A percentile compares a stretch with the other conserved stretches of the same genome.
Evolutionary conservation across 2,329 filamentous ascomycete genomes (phyloP).

Genomic region (Phialophora expanda): DNA sequence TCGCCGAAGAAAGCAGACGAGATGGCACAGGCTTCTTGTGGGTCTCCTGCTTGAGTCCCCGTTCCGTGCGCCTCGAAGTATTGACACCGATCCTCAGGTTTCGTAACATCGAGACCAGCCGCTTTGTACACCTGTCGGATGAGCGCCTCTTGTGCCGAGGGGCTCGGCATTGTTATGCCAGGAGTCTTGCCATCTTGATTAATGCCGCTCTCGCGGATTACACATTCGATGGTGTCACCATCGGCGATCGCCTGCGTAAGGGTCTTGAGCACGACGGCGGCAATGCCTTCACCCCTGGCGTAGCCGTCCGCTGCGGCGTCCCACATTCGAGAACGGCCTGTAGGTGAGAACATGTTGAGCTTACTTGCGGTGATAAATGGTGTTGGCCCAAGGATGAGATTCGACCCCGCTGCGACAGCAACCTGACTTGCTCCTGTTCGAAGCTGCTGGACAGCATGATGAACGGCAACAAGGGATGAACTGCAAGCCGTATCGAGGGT

Average conservation of each 20-base stretch:
- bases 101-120: slow-evolving; percentile 38
- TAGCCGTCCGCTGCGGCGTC: slow-evolving; percentile 54
- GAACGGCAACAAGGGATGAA: slow-evolving; percentile 40
- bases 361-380: neutral
- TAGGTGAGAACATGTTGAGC: slow-evolving; percentile 1
- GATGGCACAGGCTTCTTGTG: slow-evolving; percentile 41
- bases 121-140: slow-evolving; percentile 44
- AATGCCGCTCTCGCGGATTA: slow-evolving; percentile 50
- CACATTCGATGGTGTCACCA: slow-evolving; percentile 50
- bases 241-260: slow-evolving; percentile 50
- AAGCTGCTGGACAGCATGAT: slow-evolving; percentile 41
- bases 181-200: slow-evolving; percentile 55
- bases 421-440: slow-evolving; percentile 19
- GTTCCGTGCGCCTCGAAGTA: slow-evolving; percentile 46
- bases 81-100: slow-evolving; percentile 21
- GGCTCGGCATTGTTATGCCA: slow-evolving; percentile 52
- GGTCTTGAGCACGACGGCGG: slow-evolving; percentile 50
- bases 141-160: slow-evolving; percentile 45
- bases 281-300: slow-evolving; percentile 54
- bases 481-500: slow-evolving; percentile 43
- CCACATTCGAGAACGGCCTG: slow-evolving; percentile 18
- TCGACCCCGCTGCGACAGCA: slow-evolving; percentile 32
- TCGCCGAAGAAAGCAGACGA: slow-evolving; percentile 37
- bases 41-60: slow-evolving; percentile 46
- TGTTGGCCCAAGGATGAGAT: neutral